Conservation (phyloP, 2,329 filamentous ascomycete species). For the Ophiognomonia clavigignenti-juglandacearum region DNA sequence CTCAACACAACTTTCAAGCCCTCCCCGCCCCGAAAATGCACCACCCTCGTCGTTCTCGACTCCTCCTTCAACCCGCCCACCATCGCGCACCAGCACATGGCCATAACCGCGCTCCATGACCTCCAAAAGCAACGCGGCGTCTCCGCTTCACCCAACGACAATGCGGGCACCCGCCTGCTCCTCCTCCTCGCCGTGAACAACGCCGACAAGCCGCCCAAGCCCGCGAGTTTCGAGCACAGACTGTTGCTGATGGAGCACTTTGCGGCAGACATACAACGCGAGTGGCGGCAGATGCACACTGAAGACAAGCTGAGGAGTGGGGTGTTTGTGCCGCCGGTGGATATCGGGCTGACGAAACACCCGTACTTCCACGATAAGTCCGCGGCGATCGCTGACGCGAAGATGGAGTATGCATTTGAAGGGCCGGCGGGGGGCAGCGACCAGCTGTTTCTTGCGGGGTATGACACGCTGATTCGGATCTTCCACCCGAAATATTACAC, state of each 20-base stretch:
- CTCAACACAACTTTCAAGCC: constrained; percentile 7
- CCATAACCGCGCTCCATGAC: constrained; percentile 38
- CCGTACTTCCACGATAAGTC: constrained; percentile 75
- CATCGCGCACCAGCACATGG: constrained; percentile 55
- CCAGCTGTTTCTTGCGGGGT: constrained; percentile 69
- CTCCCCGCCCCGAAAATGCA: constrained; percentile 20
- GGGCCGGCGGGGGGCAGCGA: constrained; percentile 25
- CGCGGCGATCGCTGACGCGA: constrained; percentile 42
- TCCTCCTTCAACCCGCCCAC: constrained; percentile 68
- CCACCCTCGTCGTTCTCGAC: constrained; percentile 54
- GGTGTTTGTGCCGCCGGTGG: constrained; percentile 33
- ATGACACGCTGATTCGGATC: constrained; percentile 70
- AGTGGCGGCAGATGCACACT: constrained; percentile 11
- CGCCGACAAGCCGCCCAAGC: constrained; percentile 61
- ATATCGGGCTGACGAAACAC: constrained; percentile 65
- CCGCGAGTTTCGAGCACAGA: constrained; percentile 62
- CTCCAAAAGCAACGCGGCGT: constrained; percentile 8
- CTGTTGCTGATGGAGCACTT: constrained; percentile 69
- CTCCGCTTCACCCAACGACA: background rate
- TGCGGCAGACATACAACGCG: constrained; percentile 46
- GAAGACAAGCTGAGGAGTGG: too few relatives aligned
- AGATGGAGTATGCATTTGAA: constrained; percentile 34
- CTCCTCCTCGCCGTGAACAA: constrained; percentile 60
- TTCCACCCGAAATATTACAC: constrained; percentile 72
- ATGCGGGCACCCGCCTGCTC: constrained; percentile 38